Conservation (phyloP, 2,329 filamentous ascomycete species). For the Leptographium wingfieldii region DNA sequence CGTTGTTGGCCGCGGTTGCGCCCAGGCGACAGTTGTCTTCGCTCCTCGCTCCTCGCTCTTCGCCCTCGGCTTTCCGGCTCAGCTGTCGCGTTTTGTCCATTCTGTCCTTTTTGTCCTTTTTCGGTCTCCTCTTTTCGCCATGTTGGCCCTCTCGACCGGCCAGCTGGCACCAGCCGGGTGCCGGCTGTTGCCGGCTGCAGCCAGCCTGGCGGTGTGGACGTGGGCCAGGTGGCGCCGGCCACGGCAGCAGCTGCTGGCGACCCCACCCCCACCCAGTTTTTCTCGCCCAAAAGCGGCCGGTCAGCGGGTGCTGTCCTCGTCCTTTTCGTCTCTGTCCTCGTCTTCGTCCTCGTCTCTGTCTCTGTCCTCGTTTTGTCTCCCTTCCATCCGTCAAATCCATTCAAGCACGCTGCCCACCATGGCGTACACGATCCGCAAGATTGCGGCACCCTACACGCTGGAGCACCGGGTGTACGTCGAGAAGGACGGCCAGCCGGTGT, state of each 20-base stretch:
- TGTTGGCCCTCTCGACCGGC: no score
- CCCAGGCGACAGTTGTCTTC: no score
- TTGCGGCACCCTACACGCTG: constrained; percentile 80
- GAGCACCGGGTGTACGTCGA: constrained; percentile 97
- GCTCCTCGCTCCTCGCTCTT: no score
- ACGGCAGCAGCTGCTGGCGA: not conserved
- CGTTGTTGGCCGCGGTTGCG: no score
- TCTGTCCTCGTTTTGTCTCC: not conserved
- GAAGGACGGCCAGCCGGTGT: constrained; percentile 89
- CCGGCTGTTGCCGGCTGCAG: not conserved
- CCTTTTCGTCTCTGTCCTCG: not conserved
- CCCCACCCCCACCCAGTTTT: not conserved
- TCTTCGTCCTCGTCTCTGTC: not conserved
- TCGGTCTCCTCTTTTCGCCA: not conserved
- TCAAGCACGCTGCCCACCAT: constrained; percentile 23
- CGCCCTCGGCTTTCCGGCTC: no score
- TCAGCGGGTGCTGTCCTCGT: not conserved
- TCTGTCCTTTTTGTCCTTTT: no score
- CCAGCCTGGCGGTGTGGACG: not conserved
- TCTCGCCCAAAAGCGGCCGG: not conserved
- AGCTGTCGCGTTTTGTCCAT: no score
- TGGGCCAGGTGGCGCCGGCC: no score
- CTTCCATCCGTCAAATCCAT: not conserved
- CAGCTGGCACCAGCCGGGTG: no score
- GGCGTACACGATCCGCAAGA: constrained; percentile 72